Percentiles rank a stretch among this genome's conserved stretches.
Evolutionary conservation across 768 basidiomycete species (phyloP).

Genomic region (Mycena rosella): DNA sequence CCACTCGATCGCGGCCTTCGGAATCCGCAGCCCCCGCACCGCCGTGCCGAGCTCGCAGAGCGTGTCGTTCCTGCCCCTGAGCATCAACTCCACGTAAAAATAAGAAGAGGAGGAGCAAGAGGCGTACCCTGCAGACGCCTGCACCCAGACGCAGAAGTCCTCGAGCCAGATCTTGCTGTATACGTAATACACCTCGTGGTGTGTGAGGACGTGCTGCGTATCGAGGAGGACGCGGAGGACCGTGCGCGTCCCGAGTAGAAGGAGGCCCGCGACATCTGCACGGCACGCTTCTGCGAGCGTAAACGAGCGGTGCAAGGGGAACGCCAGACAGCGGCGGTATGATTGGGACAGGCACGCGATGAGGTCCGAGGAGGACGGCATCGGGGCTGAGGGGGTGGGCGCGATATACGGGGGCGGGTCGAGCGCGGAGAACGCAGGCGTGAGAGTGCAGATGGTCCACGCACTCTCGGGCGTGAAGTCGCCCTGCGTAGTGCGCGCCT

Average conservation of each 20-base stretch:
- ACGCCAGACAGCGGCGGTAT: slow-evolving; percentile 80
- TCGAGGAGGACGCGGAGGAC: slow-evolving; percentile 77
- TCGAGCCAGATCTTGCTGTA: slow-evolving; percentile 91
- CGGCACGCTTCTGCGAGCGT: slow-evolving; percentile 77
- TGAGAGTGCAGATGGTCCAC: slow-evolving; percentile 84
- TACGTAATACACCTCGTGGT: slow-evolving; percentile 89
- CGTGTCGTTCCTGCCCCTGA: slow-evolving; percentile 65
- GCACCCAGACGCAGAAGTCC: slow-evolving; percentile 87
- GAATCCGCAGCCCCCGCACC: slow-evolving; percentile 56
- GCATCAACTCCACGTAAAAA: neutral
- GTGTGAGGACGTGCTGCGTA: slow-evolving; percentile 80
- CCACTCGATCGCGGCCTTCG: slow-evolving; percentile 76
- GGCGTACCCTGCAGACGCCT: slow-evolving; percentile 74
- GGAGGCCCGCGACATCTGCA: slow-evolving; percentile 69
- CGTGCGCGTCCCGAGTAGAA: slow-evolving; percentile 71
- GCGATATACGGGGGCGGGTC: slow-evolving; percentile 71
- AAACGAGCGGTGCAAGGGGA: slow-evolving; percentile 87
- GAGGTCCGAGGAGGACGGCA: slow-evolving; percentile 62
- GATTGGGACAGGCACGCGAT: slow-evolving; percentile 65
- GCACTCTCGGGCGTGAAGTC: slow-evolving; percentile 92
- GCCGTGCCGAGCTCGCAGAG: slow-evolving; percentile 60
- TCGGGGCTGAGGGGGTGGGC: slow-evolving; percentile 37
- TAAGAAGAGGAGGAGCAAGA: neutral
- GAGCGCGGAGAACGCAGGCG: slow-evolving; percentile 86
- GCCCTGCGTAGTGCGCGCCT: slow-evolving; percentile 78